Evolutionary conservation across 305 asterid genomes (phyloP).

Genomic region (Fraxinus floribunda): DNA sequence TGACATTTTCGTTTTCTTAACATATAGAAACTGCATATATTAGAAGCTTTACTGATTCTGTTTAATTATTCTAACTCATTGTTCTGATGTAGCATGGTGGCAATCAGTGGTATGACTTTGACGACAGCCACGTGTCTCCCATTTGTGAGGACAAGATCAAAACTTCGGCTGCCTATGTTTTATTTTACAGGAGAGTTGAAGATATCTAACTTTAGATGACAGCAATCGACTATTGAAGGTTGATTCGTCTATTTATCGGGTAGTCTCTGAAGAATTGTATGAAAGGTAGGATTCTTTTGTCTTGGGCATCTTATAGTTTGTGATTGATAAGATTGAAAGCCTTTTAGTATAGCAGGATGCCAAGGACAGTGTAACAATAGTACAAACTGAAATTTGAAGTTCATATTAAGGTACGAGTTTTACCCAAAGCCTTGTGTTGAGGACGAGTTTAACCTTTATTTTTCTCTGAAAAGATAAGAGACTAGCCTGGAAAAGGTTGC

Average conservation of each 20-base stretch:
- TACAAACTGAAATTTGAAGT: slow-evolving; percentile 30
- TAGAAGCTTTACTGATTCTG: neutral
- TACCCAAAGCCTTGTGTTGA: neutral
- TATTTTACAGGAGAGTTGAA: slow-evolving; percentile 80
- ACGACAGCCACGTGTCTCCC: slow-evolving; percentile 77
- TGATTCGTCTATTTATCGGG: slow-evolving; percentile 24
- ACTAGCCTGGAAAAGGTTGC: neutral
- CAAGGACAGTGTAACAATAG: slow-evolving; percentile 38
- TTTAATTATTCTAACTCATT: neutral
- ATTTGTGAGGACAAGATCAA: slow-evolving; percentile 80
- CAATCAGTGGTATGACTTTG: slow-evolving; percentile 84
- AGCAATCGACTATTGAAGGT: slow-evolving; percentile 28
- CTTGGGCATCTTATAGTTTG: slow-evolving; percentile 31
- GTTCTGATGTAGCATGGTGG: slow-evolving; percentile 68
- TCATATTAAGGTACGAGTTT: slow-evolving; percentile 19
- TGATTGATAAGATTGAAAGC: slow-evolving; percentile 28
- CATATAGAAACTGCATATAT: slow-evolving; percentile 1
- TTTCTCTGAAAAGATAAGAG: slow-evolving; percentile 20
- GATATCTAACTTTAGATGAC: slow-evolving; percentile 37
- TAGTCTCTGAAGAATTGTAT: slow-evolving; percentile 24
- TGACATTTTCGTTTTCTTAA: slow-evolving; percentile 1
- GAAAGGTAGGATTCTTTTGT: slow-evolving; percentile 42
- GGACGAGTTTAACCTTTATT: slow-evolving; percentile 18
- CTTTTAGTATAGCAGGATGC: slow-evolving; percentile 39
- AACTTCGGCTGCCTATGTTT: slow-evolving; percentile 89